Base-by-base conservation (phyloP, 345 rosid genomes). In the Mangifera indica region DNA sequence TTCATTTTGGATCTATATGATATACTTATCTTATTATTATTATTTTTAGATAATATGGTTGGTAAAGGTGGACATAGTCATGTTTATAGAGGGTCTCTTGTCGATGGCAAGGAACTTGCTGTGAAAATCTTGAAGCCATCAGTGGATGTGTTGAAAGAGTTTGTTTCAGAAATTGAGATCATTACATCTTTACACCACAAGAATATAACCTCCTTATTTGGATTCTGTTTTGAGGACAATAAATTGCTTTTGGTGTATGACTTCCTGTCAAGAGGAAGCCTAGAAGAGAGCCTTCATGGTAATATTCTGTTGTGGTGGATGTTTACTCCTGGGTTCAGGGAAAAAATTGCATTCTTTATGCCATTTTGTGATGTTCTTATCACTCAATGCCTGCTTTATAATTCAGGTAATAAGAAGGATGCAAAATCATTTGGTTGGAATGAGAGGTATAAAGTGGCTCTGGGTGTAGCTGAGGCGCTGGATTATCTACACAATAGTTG, bases 21-120 rank as follows among this genome's bases (percentile, higher is more conserved):
- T 45, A 65, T 46, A 45, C 45, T 25, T 24, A 48, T 65, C 22
- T 67, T 52, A 46, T 18, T 60, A 61, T 77, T 74, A 10, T 20
- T 37, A 66, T 79, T 83, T 83, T n/a, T 85, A 95, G 97, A 87
- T 69, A 89, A 93, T 78, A 56, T 95, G 82, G 81, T 95, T 17
- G 99, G 99, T 44, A 91, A 81, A 86, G 99, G 99, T 52, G 99
- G 99, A 49, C 90, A 91, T 72, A 89, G 99, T 74, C 84, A 83
- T 70, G 98, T 96, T 60, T 96, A 91, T 73, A 85, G 79, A 82
- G 99, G 99, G 45, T 81, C 83, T 62, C 84, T 96, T 60, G 88
- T 87, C 42, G 96, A 89, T 77, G 95, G 97, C 45, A 91, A 89
- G 83, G 95, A 96, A 84, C 58, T 96, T 77, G 99, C 99, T 25